Base-by-base conservation (phyloP, 2,329 filamentous ascomycete species). In the Cytospora piceae region DNA sequence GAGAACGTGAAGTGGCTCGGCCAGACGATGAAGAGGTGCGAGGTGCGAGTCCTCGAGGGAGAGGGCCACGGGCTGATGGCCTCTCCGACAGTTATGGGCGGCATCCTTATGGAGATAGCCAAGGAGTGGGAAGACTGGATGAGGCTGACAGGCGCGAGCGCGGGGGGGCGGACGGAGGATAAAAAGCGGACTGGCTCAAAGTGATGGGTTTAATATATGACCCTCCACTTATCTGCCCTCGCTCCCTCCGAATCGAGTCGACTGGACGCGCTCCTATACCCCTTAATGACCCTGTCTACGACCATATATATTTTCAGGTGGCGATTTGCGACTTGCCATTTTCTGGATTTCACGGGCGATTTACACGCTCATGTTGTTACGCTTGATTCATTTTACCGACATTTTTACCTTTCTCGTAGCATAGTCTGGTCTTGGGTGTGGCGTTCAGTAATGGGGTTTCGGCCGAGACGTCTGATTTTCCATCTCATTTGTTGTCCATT, bases 31-130 rank as follows among this genome's bases (percentile, higher is more conserved):
- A 88, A 91, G 34, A 85, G 92, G 57, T 98, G 94, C 76, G 95
- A 98, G 76, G 92, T 99, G 17, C 84, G 94, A 6, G 88, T 98
- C 6, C 82, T 99, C 3, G 91, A 96, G 70, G 93, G 92, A 7
- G 94, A 99, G 76, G 93, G 94, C 3, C 95, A 99, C 74, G 94
- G 95, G 0, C 81, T 99, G 29, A 99, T 99, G 95, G 95, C 95
- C 0, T 96, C 90, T 70, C 94, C 95, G 0, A 82, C 83, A 17
- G 94, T 98, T 54, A 99, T 99, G 95, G 92, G 93, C 53, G 88
- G 90, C 24, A 91, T 98, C n/a, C 80, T 99, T 42, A 94, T 93
- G 77, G 95, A 99, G 79, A 96, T 99, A 73, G 91, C 92, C 61
- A 89, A 89, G 70, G 95, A 98, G 76, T 98, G 94, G 94, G 91